A percentile compares a stretch with the other conserved stretches of the same genome.
Evolutionary conservation across 345 rosid genomes (phyloP).

Genomic region (Eucalyptus cloeziana): DNA sequence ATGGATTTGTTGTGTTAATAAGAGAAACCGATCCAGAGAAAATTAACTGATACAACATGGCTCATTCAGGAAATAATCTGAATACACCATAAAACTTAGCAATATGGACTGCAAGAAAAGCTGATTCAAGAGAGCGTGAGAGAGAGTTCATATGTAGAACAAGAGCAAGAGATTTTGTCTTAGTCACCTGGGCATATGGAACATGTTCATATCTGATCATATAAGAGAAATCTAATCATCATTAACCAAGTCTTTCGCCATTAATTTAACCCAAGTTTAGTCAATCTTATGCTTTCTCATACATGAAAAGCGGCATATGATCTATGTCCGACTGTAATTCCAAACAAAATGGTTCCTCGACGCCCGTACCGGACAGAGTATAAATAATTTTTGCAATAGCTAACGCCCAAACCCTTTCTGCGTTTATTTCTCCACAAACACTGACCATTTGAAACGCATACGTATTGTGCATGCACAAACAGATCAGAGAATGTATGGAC

Average conservation of each 20-base stretch:
- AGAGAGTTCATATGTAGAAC: neutral
- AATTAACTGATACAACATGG: neutral
- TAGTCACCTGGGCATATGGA: neutral
- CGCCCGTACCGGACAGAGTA: neutral
- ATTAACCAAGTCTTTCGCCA: neutral
- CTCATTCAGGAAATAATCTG: neutral
- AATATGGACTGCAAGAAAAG: neutral
- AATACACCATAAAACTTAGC: neutral
- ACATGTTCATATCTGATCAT: neutral
- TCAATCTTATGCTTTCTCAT: neutral
- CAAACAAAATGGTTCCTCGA: neutral
- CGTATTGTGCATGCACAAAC: neutral
- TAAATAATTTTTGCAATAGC: neutral
- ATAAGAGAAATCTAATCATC: neutral
- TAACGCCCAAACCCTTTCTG: neutral
- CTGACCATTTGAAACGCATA: neutral
- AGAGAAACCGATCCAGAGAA: neutral
- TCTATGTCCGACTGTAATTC: neutral
- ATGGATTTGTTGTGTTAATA: neutral
- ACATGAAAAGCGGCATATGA: neutral
- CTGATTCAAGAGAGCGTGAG: neutral
- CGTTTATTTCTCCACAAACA: neutral
- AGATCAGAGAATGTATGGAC: neutral
- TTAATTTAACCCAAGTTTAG: neutral
- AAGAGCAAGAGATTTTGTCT: neutral